Base-by-base conservation (phyloP, 495 filamentous ascomycete genomes). In the Evansstolkia leycettana region DNA sequence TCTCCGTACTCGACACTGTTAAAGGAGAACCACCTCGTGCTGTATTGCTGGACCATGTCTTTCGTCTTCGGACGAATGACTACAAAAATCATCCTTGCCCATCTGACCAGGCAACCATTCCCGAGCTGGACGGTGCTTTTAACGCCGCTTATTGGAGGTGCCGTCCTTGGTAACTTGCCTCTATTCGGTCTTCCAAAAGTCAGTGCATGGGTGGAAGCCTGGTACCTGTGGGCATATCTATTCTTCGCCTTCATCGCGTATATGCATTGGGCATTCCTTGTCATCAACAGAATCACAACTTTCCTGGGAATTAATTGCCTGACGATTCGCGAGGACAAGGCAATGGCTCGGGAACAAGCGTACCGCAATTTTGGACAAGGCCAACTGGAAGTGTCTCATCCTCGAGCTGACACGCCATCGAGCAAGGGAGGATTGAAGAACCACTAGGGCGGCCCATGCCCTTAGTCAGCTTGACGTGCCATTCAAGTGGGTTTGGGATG, bases 51-150 rank as follows among this genome's bases (percentile, higher is more conserved):
- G 31, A 88, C 82, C 34, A 84, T 96, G 71, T 82, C 81, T 16
- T 87, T 96, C 42, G 90, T 96, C 39, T 96, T 96, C 54, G 90
- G 90, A n/a, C 84, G 90, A 38, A 93, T 99, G 87, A 96, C 92
- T 2, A 99, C 90, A 33, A 96, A 95, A 67, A 96, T 96, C 58
- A 96, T 99, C 52, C 75, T 99, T 11, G 89, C 92, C 8, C 90
- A 99, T 54, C 64, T 99, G 11, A 82, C 89, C 3, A 77, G 75
- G 36, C 92, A 96, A 55, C 85, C 89, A 2, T 98, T 95, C 60
- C 90, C 90, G 0, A 87, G 82, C 65, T 96, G 89, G 87, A 98
- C 90, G 11, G 70, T 88, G 24, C 78, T 98, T 69, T 69, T 95
- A 16, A 72, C 69, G 27, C 90, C 90, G 8, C 70, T 98, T 12